Evolutionary conservation across 495 filamentous ascomycete genomes (phyloP).

Genomic region (Durotheca rogersii): DNA sequence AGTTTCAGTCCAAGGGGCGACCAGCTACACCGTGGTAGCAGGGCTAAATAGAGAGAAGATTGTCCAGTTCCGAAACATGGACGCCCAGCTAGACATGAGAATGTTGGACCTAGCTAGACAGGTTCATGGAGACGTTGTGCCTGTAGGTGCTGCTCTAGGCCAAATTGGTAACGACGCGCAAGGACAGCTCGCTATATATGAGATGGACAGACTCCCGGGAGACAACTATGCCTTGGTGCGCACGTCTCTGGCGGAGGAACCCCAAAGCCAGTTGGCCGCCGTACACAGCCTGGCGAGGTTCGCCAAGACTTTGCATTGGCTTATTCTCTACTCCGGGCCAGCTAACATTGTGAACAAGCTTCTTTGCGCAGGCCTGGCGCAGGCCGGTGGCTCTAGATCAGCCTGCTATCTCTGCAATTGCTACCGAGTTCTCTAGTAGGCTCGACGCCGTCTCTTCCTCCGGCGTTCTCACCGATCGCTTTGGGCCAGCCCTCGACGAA

Average conservation of each 20-base stretch:
- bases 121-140: not conserved
- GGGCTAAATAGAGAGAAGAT: constrained; percentile 1
- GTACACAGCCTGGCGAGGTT: constrained; percentile 4
- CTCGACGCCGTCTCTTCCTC: constrained; percentile 5
- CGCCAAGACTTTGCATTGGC: not conserved
- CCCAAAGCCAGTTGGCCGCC: not conserved
- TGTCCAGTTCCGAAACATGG: constrained; percentile 6
- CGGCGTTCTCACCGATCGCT: constrained; percentile 13
- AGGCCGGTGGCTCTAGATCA: constrained; percentile 1
- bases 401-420: not conserved
- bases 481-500: constrained; percentile 10
- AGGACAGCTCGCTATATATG: constrained; percentile 2
- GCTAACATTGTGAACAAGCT: constrained; percentile 1
- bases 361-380: constrained; percentile 12
- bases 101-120: constrained; percentile 1
- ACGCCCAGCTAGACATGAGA: not conserved
- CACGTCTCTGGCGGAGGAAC: not conserved
- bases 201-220: constrained; percentile 9
- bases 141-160: not conserved
- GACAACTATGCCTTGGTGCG: not conserved
- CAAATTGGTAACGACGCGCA: not conserved
- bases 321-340: not conserved
- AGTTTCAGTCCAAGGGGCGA: not conserved
- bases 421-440: not conserved
- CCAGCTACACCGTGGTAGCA: constrained; percentile 3